phyloP scores from a whole-genome alignment of 257 asterid genomes.

The Ilex aquifolium region DNA sequence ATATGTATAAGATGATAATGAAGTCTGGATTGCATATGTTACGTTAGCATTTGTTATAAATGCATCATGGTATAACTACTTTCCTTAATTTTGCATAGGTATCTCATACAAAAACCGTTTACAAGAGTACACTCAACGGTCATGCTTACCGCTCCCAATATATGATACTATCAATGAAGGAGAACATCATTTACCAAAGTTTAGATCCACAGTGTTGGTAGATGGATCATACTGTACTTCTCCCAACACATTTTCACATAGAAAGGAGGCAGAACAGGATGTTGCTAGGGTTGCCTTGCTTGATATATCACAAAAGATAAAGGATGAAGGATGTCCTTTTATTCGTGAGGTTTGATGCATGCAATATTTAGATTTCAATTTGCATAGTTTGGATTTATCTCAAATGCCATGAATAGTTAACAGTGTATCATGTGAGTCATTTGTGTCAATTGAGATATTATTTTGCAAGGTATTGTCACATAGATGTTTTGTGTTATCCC shows the following conservation, averaged over 20 bases:
- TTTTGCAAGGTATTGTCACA: too few relatives aligned
- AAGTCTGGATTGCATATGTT: too few relatives aligned
- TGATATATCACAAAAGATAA: slow-evolving; percentile 25
- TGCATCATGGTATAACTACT: too few relatives aligned
- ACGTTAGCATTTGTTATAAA: too few relatives aligned
- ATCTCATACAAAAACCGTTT: slow-evolving; percentile 16
- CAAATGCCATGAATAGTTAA: not conserved
- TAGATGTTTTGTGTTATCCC: too few relatives aligned
- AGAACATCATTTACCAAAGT: slow-evolving; percentile 24
- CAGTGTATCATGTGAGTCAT: too few relatives aligned
- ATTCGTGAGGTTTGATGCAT: slow-evolving; percentile 33
- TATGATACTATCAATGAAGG: slow-evolving; percentile 21
- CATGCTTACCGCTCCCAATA: slow-evolving; percentile 12
- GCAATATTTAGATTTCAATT: not conserved
- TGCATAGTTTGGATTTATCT: slow-evolving; percentile 4
- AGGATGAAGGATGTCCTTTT: slow-evolving; percentile 25
- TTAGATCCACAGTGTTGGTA: slow-evolving; percentile 37
- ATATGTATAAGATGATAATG: too few relatives aligned
- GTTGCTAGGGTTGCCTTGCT: slow-evolving; percentile 49
- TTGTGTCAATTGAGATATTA: too few relatives aligned
- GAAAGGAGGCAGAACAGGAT: slow-evolving; percentile 46
- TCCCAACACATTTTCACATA: slow-evolving; percentile 19
- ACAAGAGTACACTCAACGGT: slow-evolving; percentile 23
- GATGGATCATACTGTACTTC: slow-evolving; percentile 31
- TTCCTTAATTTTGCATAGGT: too few relatives aligned